Conservation (phyloP, 257 asterid species). For the Petunia axillaris region DNA sequence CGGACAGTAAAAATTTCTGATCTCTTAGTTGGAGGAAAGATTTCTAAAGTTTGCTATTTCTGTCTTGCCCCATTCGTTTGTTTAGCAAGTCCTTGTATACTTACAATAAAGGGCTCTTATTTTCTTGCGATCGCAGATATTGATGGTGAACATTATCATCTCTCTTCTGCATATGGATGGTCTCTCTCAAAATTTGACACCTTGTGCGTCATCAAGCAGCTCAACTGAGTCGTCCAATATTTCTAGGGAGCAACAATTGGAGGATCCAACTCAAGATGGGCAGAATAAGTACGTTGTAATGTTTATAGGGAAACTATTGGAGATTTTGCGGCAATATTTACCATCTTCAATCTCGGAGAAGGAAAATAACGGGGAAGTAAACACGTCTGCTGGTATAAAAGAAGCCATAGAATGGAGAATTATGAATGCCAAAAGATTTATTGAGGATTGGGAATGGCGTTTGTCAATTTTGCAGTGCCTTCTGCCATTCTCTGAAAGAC, state of each 20-base stretch:
- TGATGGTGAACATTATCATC: conserved; percentile 79
- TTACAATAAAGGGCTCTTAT: conserved; percentile 15
- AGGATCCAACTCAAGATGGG: conserved; percentile 52
- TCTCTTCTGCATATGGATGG: conserved; percentile 90
- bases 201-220: conserved; percentile 52
- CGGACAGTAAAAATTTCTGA: neutral
- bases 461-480: conserved; percentile 90
- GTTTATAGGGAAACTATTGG: conserved; percentile 75
- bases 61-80: conserved; percentile 26
- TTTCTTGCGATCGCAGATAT: conserved; percentile 52
- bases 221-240: conserved; percentile 50
- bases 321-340: conserved; percentile 73
- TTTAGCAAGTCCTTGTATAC: conserved; percentile 32
- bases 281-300: conserved; percentile 79
- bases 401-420: conserved; percentile 91
- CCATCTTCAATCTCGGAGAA: conserved; percentile 66
- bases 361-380: conserved; percentile 58
- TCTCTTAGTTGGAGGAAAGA: conserved; percentile 2
- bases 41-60: conserved; percentile 27
- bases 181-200: conserved; percentile 58
- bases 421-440: conserved; percentile 67
- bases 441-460: conserved; percentile 99
- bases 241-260: conserved; percentile 47
- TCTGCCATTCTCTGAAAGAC: conserved; percentile 87
- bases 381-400: conserved; percentile 63